These are phyloP conservation scores for Curvularia eragrostidis DNA, from an alignment of 2,329 filamentous ascomycete species.

Conservation along the genomic window DNA sequence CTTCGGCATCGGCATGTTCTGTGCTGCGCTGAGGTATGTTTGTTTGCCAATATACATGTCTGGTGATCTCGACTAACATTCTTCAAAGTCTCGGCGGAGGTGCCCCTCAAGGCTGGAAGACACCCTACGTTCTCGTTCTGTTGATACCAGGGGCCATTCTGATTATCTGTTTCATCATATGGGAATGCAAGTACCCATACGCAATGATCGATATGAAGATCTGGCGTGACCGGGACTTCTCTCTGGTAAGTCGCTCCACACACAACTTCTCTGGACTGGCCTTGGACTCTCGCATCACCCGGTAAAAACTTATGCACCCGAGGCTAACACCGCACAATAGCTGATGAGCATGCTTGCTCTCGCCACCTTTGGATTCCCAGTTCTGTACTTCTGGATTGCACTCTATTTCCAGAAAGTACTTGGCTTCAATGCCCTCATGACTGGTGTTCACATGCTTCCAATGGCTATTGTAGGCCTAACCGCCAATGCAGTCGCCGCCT, in stretches of 20 bases:
- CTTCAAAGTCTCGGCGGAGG: conserved; percentile 56
- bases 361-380: conserved; percentile 68
- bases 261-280: neutral
- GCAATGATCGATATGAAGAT: conserved; percentile 62
- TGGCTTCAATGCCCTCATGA: conserved; percentile 61
- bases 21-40: conserved; percentile 64
- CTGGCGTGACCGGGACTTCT: conserved; percentile 69
- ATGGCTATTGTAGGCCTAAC: conserved; percentile 68
- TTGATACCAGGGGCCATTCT: conserved; percentile 65
- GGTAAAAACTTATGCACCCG: conserved; percentile 28
- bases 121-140: conserved; percentile 67
- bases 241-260: conserved; percentile 54
- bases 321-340: conserved; percentile 21
- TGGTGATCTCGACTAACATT: conserved; percentile 17
- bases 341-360: conserved; percentile 64
- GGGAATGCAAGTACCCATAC: conserved; percentile 62
- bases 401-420: conserved; percentile 69
- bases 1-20: conserved; percentile 70
- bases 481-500: conserved; percentile 68
- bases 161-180: conserved; percentile 65
- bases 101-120: conserved; percentile 67
- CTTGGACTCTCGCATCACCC: neutral
- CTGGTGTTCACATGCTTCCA: conserved; percentile 69
- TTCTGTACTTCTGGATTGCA: conserved; percentile 67
- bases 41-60: fast-evolving